Conservation (phyloP, 164 flowering plant species). For the Tetracentron sinense region DNA sequence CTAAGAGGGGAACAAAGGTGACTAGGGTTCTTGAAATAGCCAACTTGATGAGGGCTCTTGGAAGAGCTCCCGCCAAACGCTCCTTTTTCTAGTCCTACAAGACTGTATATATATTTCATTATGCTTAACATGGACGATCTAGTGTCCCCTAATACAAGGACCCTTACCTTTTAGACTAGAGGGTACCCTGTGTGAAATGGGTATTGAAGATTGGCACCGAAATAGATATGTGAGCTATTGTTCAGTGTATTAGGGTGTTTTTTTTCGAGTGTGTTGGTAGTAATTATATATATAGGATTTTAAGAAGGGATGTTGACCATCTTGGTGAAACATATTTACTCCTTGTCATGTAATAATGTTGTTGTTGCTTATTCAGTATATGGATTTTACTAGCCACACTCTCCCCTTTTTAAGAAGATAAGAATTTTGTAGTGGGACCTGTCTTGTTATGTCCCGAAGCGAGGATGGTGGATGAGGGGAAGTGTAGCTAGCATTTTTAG, state of each 20-base stretch:
- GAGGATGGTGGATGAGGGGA: too few relatives aligned
- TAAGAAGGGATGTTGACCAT: background rate
- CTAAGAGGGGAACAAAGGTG: constrained; percentile 81
- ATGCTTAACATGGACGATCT: background rate
- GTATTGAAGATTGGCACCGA: background rate
- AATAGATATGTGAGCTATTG: background rate
- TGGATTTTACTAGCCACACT: too few relatives aligned
- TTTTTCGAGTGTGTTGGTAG: background rate
- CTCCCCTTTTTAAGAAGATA: too few relatives aligned
- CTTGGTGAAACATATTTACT: background rate
- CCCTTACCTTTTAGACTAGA: background rate
- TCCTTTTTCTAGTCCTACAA: constrained; percentile 50
- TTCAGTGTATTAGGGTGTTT: background rate
- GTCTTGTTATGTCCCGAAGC: too few relatives aligned
- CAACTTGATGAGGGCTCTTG: constrained; percentile 83
- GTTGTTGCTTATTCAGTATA: constrained; percentile 14
- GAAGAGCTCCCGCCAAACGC: constrained; percentile 69
- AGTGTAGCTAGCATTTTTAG: too few relatives aligned
- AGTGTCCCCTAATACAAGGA: background rate
- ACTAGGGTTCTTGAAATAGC: constrained; percentile 69
- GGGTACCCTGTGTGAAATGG: background rate
- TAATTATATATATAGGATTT: background rate
- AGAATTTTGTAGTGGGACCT: too few relatives aligned
- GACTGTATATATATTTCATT: background rate
- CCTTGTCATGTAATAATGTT: constrained; percentile 24